Percentiles rank a stretch among this genome's conserved stretches.
phyloP scores from a whole-genome alignment of 2,329 filamentous ascomycete genomes.

The Elsinoe fawcettii region DNA sequence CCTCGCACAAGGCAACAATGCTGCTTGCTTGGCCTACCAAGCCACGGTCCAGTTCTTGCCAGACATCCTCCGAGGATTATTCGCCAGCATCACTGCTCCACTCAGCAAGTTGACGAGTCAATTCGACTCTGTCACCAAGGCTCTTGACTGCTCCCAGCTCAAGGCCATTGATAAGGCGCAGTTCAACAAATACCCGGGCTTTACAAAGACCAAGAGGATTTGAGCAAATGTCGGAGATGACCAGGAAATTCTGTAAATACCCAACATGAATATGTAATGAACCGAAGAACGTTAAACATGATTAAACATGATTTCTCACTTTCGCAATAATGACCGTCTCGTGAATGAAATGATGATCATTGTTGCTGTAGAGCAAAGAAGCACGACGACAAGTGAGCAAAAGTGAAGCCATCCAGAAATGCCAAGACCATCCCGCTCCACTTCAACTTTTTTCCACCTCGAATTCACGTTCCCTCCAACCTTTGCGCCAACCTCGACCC shows the following conservation, averaged over 20 bases:
- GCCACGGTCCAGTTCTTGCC: conserved; percentile 36
- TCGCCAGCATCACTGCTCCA: conserved; percentile 28
- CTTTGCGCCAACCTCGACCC: neutral
- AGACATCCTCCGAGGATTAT: conserved; percentile 36
- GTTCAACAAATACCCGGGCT: conserved; percentile 26
- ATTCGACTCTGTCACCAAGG: conserved; percentile 20
- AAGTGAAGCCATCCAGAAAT: conserved; percentile 9
- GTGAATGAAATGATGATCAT: too few species aligned
- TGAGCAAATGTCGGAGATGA: neutral
- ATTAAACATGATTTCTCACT: too few species aligned
- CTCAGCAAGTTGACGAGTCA: conserved; percentile 30
- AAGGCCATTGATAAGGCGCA: conserved; percentile 24
- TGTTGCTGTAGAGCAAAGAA: too few species aligned
- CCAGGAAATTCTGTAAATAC: neutral
- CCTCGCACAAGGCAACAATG: conserved; percentile 43
- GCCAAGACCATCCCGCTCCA: conserved; percentile 8
- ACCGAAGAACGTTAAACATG: neutral
- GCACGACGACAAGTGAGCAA: too few species aligned
- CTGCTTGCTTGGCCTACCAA: conserved; percentile 39
- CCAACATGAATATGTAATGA: neutral
- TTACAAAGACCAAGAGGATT: conserved; percentile 19
- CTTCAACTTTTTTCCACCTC: neutral
- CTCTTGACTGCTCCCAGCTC: conserved; percentile 25
- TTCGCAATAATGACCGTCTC: too few species aligned
- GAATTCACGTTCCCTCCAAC: neutral